Percentiles rank a stretch among this genome's conserved stretches.
These are phyloP conservation scores for Fusarium chlamydosporum DNA, from an alignment of 2,329 filamentous ascomycete species.

Conservation along the genomic window DNA sequence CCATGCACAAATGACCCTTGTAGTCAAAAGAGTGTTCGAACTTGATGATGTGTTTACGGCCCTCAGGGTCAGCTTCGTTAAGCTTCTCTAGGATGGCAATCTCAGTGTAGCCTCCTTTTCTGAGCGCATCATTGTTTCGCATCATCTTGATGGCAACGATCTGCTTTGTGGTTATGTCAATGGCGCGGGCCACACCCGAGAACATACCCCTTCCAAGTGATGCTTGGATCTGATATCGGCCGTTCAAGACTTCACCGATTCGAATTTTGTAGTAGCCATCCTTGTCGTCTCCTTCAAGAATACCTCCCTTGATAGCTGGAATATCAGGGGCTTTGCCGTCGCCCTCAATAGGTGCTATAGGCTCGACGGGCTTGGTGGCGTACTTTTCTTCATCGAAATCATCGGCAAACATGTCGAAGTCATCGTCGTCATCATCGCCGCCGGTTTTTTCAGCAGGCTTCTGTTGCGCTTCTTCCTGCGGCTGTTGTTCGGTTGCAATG, in stretches of 20 bases:
- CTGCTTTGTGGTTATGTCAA: slow-evolving; percentile 79
- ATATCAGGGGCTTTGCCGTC: slow-evolving; percentile 63
- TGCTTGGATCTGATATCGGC: slow-evolving; percentile 89
- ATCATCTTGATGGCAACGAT: slow-evolving; percentile 98
- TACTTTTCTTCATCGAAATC: slow-evolving; percentile 79
- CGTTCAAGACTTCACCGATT: slow-evolving; percentile 89
- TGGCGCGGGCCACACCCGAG: slow-evolving; percentile 91
- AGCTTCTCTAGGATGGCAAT: slow-evolving; percentile 93
- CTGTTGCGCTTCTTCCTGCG: slow-evolving; percentile 48
- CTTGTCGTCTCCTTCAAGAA: slow-evolving; percentile 92
- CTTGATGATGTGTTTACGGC: slow-evolving; percentile 91
- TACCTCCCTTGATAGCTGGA: slow-evolving; percentile 77
- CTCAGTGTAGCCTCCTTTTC: slow-evolving; percentile 93
- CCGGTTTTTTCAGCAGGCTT: slow-evolving; percentile 47
- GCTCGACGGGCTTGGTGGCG: slow-evolving; percentile 63
- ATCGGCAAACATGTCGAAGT: slow-evolving; percentile 91
- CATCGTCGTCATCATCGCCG: slow-evolving; percentile 64
- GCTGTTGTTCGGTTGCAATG: slow-evolving; percentile 48
- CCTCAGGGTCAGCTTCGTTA: slow-evolving; percentile 85
- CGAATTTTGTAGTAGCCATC: slow-evolving; percentile 98
- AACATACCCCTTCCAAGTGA: slow-evolving; percentile 95
- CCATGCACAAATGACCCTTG: slow-evolving; percentile 95
- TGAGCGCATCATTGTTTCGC: slow-evolving; percentile 92
- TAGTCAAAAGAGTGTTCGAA: slow-evolving; percentile 92
- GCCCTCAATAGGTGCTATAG: slow-evolving; percentile 55